phyloP scores from a whole-genome alignment of 495 filamentous ascomycete species.

The Annulohypoxylon moriforme region DNA sequence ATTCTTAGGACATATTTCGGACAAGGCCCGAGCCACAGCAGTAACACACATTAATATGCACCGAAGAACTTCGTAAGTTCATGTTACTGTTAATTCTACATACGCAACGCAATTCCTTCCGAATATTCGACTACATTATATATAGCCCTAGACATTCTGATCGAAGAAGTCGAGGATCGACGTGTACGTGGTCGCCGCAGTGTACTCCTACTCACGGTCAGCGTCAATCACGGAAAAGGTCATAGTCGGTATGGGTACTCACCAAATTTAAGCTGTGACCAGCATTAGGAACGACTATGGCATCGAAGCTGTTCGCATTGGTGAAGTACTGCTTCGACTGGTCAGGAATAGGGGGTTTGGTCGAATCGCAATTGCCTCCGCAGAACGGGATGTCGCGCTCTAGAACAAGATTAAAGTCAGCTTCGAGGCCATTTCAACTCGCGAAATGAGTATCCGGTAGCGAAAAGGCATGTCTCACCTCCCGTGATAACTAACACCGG shows the following conservation, averaged over 20 bases:
- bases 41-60: neutral
- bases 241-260: neutral
- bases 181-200: constrained; percentile 9
- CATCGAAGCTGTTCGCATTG: constrained; percentile 54
- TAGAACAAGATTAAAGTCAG: constrained; percentile 25
- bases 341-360: constrained; percentile 57
- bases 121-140: neutral
- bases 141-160: constrained; percentile 6
- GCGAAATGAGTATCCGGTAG: neutral
- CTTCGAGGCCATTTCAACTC: neutral
- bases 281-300: constrained; percentile 60
- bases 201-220: constrained; percentile 21
- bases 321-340: constrained; percentile 55
- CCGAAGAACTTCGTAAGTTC: neutral
- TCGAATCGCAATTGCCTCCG: constrained; percentile 62
- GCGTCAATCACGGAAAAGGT: neutral
- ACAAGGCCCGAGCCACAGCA: neutral
- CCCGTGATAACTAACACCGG: constrained; percentile 63
- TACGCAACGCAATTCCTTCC: neutral
- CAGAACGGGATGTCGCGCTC: constrained; percentile 64
- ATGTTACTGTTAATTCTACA: neutral
- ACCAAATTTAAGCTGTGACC: constrained; percentile 64
- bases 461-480: constrained; percentile 29
- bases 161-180: constrained; percentile 32
- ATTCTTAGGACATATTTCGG: neutral